Percentiles rank a stretch among this genome's conserved stretches.
Conservation (phyloP, 352 stramenopile genomes). For the Globisporangium middletonii region DNA sequence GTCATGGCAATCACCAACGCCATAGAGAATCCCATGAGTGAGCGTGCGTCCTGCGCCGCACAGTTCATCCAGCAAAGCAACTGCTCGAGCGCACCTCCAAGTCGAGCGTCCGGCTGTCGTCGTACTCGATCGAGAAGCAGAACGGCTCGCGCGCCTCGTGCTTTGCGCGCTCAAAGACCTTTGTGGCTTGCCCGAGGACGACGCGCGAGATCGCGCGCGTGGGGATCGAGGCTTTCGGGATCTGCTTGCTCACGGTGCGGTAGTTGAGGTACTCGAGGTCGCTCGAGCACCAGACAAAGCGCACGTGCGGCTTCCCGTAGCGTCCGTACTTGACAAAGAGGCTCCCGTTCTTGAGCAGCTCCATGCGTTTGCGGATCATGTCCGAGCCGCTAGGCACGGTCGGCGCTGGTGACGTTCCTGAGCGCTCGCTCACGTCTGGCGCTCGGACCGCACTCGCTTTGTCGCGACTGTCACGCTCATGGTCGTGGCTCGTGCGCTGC, state of each 20-base stretch:
- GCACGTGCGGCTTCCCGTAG: constrained; percentile 65
- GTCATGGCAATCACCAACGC: neutral
- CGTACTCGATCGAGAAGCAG: constrained; percentile 76
- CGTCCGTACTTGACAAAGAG: constrained; percentile 80
- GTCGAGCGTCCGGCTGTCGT: constrained; percentile 67
- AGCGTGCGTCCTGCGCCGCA: neutral
- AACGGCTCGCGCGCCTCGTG: constrained; percentile 40
- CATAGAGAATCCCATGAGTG: neutral
- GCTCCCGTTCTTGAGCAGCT: constrained; percentile 61
- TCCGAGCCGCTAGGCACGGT: constrained; percentile 34
- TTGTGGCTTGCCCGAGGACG: constrained; percentile 41
- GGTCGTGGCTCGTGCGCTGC: constrained; percentile 3
- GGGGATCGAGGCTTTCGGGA: constrained; percentile 52
- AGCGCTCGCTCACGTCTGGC: neutral
- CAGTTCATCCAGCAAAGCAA: neutral
- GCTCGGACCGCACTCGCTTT: constrained; percentile 11
- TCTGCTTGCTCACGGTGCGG: constrained; percentile 37
- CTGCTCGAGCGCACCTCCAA: constrained; percentile 35
- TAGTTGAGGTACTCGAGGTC: constrained; percentile 78
- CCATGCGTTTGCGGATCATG: constrained; percentile 58
- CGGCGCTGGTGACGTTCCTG: neutral
- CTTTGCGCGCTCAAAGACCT: constrained; percentile 61
- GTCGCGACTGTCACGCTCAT: neutral
- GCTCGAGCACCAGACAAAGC: constrained; percentile 74
- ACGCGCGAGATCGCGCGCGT: constrained; percentile 40